Base-by-base conservation (phyloP, 2,329 filamentous ascomycete genomes). In the Aureobasidium vineae region DNA sequence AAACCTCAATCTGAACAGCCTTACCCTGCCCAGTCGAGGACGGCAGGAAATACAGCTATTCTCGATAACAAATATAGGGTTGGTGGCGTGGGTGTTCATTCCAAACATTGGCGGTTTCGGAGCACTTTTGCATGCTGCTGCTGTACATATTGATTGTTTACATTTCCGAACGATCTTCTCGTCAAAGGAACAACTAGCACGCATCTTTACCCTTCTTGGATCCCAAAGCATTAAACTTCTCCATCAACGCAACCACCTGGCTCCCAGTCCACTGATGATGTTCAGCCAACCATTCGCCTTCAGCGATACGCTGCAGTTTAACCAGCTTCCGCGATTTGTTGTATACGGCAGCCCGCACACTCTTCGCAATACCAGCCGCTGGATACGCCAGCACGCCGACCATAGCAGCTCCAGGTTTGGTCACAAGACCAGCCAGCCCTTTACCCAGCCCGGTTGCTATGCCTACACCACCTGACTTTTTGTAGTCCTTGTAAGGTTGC, bases 371-470 rank as follows among this genome's bases (percentile, higher is more conserved):
- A 2, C 70, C 73, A 43, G 41, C 40, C 6, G 40, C 43, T 3
- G 56, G 41, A 3, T 60, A 43, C 1, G 41, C 56, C 72, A 74
- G 49, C 0, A 33, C 19, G 90, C 60, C 60, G 36, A 76, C 54
- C 26, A 50, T 23, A 6, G 84, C 90, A 66, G 90, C 90, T 52
- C 85, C 84, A 6, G 90, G 89, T 74, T 96, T 96, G 5, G 92
- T 76, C 2, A 92, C 79, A 3, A 93, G 72, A 0, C 91, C 91
- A 3, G 89, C 90, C 49, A 94, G 84, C 0, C 90, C 91, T 74
- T 91, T 93, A 1, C 88, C 90, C 56, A 94, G 82, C 0, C 91
- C 91, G 75, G 93, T 94, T 15, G 92, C 73, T 8, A 93, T 81
- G 1, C 91, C 91, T 3, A 80, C 81, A 4, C 80, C 73, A 1